These are phyloP conservation scores for Solanum phureja DNA, from an alignment of 257 asterid genomes.

Conservation along the genomic window DNA sequence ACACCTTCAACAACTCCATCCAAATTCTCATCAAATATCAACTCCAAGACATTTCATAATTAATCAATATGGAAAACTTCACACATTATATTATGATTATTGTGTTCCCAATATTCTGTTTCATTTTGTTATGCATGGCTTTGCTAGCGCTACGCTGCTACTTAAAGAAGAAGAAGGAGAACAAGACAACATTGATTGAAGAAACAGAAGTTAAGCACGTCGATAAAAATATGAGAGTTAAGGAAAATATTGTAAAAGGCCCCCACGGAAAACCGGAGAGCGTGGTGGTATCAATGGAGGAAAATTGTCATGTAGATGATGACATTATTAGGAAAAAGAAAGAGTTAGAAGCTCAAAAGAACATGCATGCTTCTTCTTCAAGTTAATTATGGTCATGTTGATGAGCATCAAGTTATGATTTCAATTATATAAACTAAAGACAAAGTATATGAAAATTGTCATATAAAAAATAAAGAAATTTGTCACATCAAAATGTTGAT, in stretches of 20 bases:
- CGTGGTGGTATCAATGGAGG: slow-evolving; percentile 31
- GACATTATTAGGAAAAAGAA: slow-evolving; percentile 29
- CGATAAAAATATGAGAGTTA: slow-evolving; percentile 24
- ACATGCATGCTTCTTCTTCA: too few relatives aligned
- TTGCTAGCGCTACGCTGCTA: slow-evolving; percentile 31
- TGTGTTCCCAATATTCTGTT: slow-evolving; percentile 22
- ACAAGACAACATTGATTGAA: background rate
- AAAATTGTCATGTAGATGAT: slow-evolving; percentile 31
- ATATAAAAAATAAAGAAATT: too few relatives aligned
- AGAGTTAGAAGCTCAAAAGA: background rate
- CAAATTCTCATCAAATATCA: background rate
- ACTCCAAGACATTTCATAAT: slow-evolving; percentile 7
- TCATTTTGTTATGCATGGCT: slow-evolving; percentile 22
- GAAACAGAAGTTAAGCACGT: slow-evolving; percentile 27
- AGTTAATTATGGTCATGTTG: too few relatives aligned
- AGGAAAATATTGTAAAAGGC: slow-evolving; percentile 29
- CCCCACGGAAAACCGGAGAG: slow-evolving; percentile 20
- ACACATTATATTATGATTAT: slow-evolving; percentile 17
- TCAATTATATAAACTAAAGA: too few relatives aligned
- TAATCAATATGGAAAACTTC: background rate
- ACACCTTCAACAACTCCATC: background rate
- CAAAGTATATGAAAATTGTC: too few relatives aligned
- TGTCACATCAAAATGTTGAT: too few relatives aligned
- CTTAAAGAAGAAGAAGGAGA: slow-evolving; percentile 15
- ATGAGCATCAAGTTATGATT: too few relatives aligned